Evolutionary conservation across 352 stramenopile species (phyloP).

Genomic region (Pythium periplocum): DNA sequence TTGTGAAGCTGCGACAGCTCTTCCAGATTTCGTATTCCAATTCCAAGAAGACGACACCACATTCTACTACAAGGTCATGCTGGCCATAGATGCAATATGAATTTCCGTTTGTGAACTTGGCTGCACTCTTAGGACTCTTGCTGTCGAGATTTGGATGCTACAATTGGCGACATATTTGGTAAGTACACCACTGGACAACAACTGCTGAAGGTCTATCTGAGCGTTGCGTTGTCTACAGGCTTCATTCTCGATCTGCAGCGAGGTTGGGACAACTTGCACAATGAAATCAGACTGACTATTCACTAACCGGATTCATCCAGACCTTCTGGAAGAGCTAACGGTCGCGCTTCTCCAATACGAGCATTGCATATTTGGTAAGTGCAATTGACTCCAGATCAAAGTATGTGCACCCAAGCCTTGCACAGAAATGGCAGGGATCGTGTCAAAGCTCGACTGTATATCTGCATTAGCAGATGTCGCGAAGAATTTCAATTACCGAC

Average conservation of each 20-base stretch:
- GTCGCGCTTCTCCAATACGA: conserved; percentile 70
- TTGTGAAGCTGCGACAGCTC: conserved; percentile 56
- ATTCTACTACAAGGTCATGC: conserved; percentile 81
- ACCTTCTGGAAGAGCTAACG: conserved; percentile 71
- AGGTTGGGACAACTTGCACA: conserved; percentile 25
- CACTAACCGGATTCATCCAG: conserved; percentile 18
- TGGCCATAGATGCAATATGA: too few species aligned
- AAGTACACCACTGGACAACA: neutral
- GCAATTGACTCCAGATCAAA: neutral
- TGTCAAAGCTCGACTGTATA: conserved; percentile 68
- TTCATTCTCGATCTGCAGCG: conserved; percentile 78
- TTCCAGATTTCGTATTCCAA: conserved; percentile 81
- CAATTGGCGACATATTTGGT: conserved; percentile 83
- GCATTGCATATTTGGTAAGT: conserved; percentile 52
- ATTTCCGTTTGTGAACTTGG: too few species aligned
- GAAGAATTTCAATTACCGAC: conserved; percentile 68
- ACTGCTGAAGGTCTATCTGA: too few species aligned
- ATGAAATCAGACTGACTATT: too few species aligned
- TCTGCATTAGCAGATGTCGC: conserved; percentile 59
- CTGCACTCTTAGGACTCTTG: conserved; percentile 42
- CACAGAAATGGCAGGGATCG: conserved; percentile 54
- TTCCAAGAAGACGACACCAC: conserved; percentile 85
- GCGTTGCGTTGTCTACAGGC: conserved; percentile 19
- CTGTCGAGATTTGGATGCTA: conserved; percentile 74
- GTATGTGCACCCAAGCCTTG: too few species aligned